Percentiles rank a stretch among this genome's conserved stretches.
phyloP scores from a whole-genome alignment of 2,329 filamentous ascomycete species.

The Thermothelomyces thermophilus region DNA sequence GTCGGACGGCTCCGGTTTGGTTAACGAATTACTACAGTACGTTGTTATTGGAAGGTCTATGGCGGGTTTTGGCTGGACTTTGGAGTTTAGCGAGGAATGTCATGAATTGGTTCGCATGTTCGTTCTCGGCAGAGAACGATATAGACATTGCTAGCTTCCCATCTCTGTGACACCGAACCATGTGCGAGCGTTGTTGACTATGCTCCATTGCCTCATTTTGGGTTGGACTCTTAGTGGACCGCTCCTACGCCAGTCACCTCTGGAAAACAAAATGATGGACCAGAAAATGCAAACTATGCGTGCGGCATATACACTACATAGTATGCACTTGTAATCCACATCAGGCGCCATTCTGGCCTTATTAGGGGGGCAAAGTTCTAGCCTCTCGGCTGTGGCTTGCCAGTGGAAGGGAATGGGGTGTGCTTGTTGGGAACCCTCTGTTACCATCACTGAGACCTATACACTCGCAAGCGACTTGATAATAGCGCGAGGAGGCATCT shows the following conservation, averaged over 20 bases:
- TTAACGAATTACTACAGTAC: no score
- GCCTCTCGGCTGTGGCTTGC: background rate
- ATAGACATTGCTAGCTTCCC: no score
- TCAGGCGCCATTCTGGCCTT: constrained; percentile 8
- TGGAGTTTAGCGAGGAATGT: background rate
- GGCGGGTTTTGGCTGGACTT: background rate
- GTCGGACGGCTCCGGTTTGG: no score
- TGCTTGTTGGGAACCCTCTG: background rate
- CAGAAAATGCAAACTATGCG: no score
- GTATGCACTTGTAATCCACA: no score
- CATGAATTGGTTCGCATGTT: background rate
- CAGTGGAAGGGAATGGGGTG: background rate
- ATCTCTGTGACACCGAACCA: no score
- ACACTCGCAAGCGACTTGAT: background rate
- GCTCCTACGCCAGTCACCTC: constrained; percentile 3
- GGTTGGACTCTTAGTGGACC: background rate
- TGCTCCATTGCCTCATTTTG: no score
- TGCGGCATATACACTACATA: no score
- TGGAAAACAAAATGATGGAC: no score
- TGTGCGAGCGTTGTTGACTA: no score
- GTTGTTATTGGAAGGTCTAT: no score
- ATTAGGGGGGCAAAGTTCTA: background rate
- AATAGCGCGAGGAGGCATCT: background rate
- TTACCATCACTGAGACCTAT: no score
- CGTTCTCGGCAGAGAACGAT: background rate